Conservation (phyloP, 306 rosid genomes). For the Lagenaria siceraria region DNA sequence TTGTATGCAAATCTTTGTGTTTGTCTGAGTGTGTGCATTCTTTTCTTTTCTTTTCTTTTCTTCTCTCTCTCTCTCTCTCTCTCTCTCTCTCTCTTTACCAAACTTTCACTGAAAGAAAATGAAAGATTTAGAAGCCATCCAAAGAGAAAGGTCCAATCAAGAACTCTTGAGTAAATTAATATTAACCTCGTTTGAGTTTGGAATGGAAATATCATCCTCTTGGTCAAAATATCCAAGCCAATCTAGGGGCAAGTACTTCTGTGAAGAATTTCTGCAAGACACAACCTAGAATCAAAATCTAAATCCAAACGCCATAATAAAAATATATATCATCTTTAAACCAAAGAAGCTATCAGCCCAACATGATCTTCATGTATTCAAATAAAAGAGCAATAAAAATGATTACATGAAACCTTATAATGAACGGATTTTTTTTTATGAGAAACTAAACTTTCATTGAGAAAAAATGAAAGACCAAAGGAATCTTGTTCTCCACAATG, state of each 20-base stretch:
- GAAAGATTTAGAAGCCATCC: background rate
- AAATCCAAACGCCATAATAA: background rate
- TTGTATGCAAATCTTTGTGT: background rate
- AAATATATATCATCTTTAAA: background rate
- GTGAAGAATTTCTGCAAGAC: conserved; percentile 38
- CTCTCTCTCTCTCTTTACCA: too few species aligned
- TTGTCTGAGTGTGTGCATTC: background rate
- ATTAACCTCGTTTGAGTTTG: conserved; percentile 54
- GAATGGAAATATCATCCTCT: conserved; percentile 60
- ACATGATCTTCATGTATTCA: background rate
- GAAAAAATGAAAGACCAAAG: too few species aligned
- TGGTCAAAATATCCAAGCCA: conserved; percentile 62
- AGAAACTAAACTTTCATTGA: too few species aligned
- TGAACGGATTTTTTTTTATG: background rate
- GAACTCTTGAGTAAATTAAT: background rate
- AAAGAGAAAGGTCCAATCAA: background rate
- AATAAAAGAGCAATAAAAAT: background rate
- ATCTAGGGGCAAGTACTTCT: conserved; percentile 51
- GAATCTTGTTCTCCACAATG: background rate
- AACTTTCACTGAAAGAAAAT: too few species aligned
- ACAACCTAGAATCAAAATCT: background rate
- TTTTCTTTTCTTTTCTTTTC: background rate
- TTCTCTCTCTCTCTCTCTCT: too few species aligned
- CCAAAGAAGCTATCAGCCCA: background rate
- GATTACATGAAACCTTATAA: background rate